Evolutionary conservation across 2,329 filamentous ascomycete species (phyloP).

Genomic region (Ilyonectria mors-panacis): DNA sequence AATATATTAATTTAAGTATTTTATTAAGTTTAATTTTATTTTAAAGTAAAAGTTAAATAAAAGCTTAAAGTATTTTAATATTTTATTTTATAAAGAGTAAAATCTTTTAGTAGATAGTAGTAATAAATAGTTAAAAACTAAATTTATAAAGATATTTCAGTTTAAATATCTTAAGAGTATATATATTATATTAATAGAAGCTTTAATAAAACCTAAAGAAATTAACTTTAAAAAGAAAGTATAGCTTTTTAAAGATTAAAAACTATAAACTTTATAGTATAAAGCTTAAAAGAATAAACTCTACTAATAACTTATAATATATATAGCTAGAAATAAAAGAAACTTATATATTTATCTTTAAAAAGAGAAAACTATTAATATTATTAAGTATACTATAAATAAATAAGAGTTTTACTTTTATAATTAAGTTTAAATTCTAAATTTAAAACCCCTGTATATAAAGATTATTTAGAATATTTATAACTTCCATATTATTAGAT

Average conservation of each 20-base stretch:
- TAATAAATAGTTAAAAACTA: no score
- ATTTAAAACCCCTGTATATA: neutral
- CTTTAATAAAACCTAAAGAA: no score
- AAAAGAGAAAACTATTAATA: no score
- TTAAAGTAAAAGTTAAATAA: neutral
- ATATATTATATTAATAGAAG: no score
- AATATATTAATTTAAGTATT: neutral
- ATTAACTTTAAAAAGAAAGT: no score
- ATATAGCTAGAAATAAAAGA: neutral
- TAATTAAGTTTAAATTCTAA: neutral
- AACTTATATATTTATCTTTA: neutral
- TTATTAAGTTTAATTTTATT: no score
- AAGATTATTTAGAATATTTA: neutral
- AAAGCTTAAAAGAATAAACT: neutral
- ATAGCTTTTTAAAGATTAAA: neutral
- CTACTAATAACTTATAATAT: neutral
- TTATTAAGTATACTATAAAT: no score
- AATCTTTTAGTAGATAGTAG: no score
- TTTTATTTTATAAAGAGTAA: neutral
- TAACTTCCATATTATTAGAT: neutral
- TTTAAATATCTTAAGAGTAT: no score
- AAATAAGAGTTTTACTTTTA: no score
- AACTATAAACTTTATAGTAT: neutral
- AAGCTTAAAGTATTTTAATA: neutral
- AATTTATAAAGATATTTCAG: no score